Evolutionary conservation across 257 asterid species (phyloP), one percentile per base, ranked within the genome.

Genomic region (Dorcoceras hygrometricum): DNA sequence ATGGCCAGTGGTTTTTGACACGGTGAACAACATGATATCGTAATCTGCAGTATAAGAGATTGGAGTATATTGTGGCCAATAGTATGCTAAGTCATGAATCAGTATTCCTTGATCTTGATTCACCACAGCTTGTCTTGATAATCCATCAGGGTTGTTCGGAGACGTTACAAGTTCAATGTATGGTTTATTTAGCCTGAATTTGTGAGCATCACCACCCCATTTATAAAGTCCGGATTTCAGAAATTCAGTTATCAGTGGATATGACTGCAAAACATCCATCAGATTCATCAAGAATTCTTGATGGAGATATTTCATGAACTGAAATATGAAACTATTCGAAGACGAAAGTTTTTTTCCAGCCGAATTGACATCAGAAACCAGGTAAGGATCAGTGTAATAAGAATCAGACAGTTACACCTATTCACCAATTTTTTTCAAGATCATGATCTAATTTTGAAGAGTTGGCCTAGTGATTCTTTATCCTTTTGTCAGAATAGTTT

Each of bases 91-190:
- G 75, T 93, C 99, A 23, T 93, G 95, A 56, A 93, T 73, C 36
- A 93, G 62, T 51, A 83, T 74, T 5, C 96, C 95, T 62, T 75
- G 73, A 5, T 70, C 61, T 26, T 78, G 78, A 65, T 90, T 85
- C 39, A 93, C 96, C 70, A 90, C 92, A 0, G 96, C 72, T 58
- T 79, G 79, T 68, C 99, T 88, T 14, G 79, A 68, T 14, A 82
- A 70, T 48, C 99, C 99, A 58, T 93, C 99, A 2, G 99, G 99
- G 68, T 93, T 93, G 83, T 93, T 93, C 9, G 99, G 99, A 39
- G 87, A 90, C 2, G 95, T 88, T 59, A 93, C 95, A 27, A 93
- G 83, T 75, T 93, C 99, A 22, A 93, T 84, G 59, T 88, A 93
- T 14, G 96, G 95, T 65, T 78, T 55, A 12, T 78, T 79, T 69